Percentiles rank a stretch among this genome's conserved stretches.
Conservation (phyloP, 441 rosid species). For the Gossypium schwendimanii region DNA sequence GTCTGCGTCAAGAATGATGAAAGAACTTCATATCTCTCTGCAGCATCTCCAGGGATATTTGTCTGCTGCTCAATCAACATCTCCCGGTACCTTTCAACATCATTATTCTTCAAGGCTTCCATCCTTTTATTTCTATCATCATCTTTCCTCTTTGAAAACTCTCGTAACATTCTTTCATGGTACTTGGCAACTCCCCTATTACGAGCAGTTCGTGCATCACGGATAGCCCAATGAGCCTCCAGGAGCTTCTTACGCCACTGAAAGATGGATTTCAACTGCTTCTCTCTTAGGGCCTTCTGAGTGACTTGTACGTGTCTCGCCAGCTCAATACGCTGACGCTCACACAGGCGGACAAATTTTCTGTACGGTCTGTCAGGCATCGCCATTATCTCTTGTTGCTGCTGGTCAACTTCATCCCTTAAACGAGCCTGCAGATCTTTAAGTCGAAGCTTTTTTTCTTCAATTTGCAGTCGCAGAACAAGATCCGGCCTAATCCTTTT, state of each 20-base stretch:
- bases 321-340: slow-evolving; percentile 91
- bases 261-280: slow-evolving; percentile 90
- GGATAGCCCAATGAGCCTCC: slow-evolving; percentile 97
- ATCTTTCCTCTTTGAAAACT: slow-evolving; percentile 92
- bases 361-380: slow-evolving; percentile 99
- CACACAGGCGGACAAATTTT: slow-evolving; percentile 94
- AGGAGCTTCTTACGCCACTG: slow-evolving; percentile 99
- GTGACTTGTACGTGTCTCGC: slow-evolving; percentile 81
- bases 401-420: slow-evolving; percentile 92
- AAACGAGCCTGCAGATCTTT: slow-evolving; percentile 74
- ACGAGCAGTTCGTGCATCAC: slow-evolving; percentile 98
- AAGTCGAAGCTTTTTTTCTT: slow-evolving; percentile 89
- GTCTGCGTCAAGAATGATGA: slow-evolving; percentile 97
- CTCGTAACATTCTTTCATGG: slow-evolving; percentile 94
- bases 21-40: slow-evolving; percentile 94
- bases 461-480: slow-evolving; percentile 93
- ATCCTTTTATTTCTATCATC: slow-evolving; percentile 93
- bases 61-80: slow-evolving; percentile 99
- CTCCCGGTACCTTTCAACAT: slow-evolving; percentile 97
- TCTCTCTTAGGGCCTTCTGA: slow-evolving; percentile 84
- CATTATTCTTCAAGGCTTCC: slow-evolving; percentile 99
- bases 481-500: slow-evolving; percentile 98
- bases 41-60: slow-evolving; percentile 78
- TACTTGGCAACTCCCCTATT: slow-evolving; percentile 99
- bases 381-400: slow-evolving; percentile 97